Percentiles rank a stretch among this genome's conserved stretches.
phyloP scores from a whole-genome alignment of 257 asterid species.

The Datura wrightii region DNA sequence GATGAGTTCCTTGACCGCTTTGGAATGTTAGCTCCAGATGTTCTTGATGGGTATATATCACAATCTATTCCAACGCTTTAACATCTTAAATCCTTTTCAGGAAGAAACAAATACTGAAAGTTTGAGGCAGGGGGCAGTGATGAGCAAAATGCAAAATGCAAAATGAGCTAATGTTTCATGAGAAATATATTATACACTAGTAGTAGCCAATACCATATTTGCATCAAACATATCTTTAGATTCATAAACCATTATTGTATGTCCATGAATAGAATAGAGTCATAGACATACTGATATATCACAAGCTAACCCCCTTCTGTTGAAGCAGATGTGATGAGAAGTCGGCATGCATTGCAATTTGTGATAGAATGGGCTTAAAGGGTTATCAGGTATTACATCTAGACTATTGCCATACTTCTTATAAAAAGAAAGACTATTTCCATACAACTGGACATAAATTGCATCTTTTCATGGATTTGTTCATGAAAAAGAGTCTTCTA shows the following conservation, averaged over 20 bases:
- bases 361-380: conserved; percentile 80
- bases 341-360: conserved; percentile 73
- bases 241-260: neutral
- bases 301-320: conserved; percentile 21
- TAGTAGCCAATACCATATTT: conserved; percentile 12
- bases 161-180: neutral
- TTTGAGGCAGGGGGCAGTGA: neutral
- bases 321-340: conserved; percentile 78
- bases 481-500: conserved; percentile 7
- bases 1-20: conserved; percentile 95
- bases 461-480: conserved; percentile 31
- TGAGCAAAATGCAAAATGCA: neutral
- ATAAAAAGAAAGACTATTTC: neutral
- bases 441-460: conserved; percentile 11
- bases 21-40: conserved; percentile 86
- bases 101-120: conserved; percentile 16
- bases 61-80: conserved; percentile 29
- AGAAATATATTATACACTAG: conserved; percentile 23
- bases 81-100: conserved; percentile 30
- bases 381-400: conserved; percentile 76
- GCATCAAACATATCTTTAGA: neutral
- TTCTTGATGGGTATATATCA: conserved; percentile 71
- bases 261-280: neutral
- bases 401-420: conserved; percentile 5
- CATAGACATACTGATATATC: conserved; percentile 1